Evolutionary conservation across 306 rosid species (phyloP).

Genomic region (Astragalus membranaceus): DNA sequence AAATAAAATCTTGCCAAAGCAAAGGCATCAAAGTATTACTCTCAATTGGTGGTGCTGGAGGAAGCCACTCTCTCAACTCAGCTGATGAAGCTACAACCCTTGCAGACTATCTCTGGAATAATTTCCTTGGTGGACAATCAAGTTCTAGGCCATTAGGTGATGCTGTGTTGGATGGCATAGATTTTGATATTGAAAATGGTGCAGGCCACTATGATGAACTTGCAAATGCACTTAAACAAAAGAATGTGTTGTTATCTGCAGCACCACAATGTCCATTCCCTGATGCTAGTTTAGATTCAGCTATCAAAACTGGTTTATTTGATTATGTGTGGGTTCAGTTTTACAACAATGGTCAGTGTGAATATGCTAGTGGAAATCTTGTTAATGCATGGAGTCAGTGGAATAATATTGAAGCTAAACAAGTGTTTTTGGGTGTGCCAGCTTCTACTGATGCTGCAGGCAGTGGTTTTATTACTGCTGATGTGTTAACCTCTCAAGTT

Average conservation of each 20-base stretch:
- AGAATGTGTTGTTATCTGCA: conserved; percentile 31
- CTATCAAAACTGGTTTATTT: conserved; percentile 47
- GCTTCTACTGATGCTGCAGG: conserved; percentile 52
- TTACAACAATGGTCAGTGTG: conserved; percentile 59
- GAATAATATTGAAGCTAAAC: conserved; percentile 20
- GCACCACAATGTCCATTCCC: conserved; percentile 66
- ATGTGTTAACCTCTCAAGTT: conserved; percentile 37
- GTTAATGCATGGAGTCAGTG: conserved; percentile 53
- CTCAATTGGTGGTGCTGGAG: conserved; percentile 48
- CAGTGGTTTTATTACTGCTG: conserved; percentile 45
- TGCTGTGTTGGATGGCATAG: conserved; percentile 51
- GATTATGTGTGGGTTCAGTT: conserved; percentile 73
- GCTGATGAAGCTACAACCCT: conserved; percentile 37
- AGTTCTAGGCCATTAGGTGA: conserved; percentile 43
- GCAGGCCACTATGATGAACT: conserved; percentile 32
- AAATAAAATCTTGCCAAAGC: conserved; percentile 38
- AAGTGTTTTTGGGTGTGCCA: conserved; percentile 60
- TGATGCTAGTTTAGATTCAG: conserved; percentile 33
- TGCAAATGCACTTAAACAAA: conserved; percentile 30
- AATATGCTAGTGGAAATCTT: conserved; percentile 33
- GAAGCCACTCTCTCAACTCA: conserved; percentile 39
- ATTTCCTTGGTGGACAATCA: conserved; percentile 48
- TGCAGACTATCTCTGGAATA: conserved; percentile 44
- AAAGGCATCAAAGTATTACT: conserved; percentile 47
- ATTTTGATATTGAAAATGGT: conserved; percentile 50